A percentile compares a stretch with the other conserved stretches of the same genome.
phyloP scores from a whole-genome alignment of 2,329 filamentous ascomycete species.

The Lachnellula subtilissima region DNA sequence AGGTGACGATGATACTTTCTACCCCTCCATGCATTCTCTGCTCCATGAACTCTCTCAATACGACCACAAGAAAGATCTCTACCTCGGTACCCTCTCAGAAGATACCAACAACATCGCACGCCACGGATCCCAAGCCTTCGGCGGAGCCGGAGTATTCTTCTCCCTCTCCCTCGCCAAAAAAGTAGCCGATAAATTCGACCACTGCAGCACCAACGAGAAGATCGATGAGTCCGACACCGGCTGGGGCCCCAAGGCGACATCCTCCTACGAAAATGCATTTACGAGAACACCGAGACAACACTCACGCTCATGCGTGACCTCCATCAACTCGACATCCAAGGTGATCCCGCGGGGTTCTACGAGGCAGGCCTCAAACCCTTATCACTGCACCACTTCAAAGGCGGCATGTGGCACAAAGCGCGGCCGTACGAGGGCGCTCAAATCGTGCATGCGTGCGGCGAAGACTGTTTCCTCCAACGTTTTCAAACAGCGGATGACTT shows the following conservation, averaged over 20 bases:
- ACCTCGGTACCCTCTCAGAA: conserved; percentile 31
- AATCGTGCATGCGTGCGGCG: conserved; percentile 28
- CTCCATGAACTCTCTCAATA: conserved; percentile 21
- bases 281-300: conserved; percentile 29
- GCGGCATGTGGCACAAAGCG: conserved; percentile 48
- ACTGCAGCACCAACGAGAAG: conserved; percentile 46
- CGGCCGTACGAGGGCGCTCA: conserved; percentile 24
- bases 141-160: conserved; percentile 31
- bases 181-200: conserved; percentile 41
- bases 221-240: conserved; percentile 51
- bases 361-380: conserved; percentile 27
- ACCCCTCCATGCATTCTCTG: conserved; percentile 29
- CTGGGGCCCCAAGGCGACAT: conserved; percentile 43
- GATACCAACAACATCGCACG: conserved; percentile 28
- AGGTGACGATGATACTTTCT: conserved; percentile 33
- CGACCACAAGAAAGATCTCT: conserved; percentile 24
- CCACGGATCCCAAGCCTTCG: conserved; percentile 31
- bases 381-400: conserved; percentile 33
- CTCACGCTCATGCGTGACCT: conserved; percentile 28
- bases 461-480: conserved; percentile 30
- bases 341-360: conserved; percentile 30
- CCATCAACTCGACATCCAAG: conserved; percentile 29
- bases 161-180: conserved; percentile 40
- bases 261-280: conserved; percentile 29
- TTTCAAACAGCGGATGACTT: conserved; percentile 29